A percentile compares a stretch with the other conserved stretches of the same genome.
These are phyloP conservation scores for Blastobotrys americana DNA, from an alignment of 805 yeast genomes.

Conservation along the genomic window DNA sequence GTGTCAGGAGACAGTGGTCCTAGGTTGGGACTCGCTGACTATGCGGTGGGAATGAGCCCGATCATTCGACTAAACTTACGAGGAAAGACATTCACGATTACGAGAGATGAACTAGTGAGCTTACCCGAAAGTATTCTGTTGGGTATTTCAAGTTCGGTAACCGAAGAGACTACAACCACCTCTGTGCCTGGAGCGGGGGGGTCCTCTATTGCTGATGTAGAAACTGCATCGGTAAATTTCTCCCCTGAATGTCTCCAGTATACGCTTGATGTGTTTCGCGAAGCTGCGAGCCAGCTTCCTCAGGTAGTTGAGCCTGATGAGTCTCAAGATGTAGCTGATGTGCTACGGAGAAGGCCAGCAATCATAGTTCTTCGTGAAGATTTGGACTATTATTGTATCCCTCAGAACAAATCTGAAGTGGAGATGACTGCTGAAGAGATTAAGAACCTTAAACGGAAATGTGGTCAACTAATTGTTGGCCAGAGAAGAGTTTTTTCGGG, in stretches of 20 bases:
- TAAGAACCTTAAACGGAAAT: conserved; percentile 60
- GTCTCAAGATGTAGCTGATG: conserved; percentile 15
- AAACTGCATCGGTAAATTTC: conserved; percentile 71
- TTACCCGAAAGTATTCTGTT: conserved; percentile 84
- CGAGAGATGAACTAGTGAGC: conserved; percentile 83
- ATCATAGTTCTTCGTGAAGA: conserved; percentile 91
- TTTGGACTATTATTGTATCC: conserved; percentile 85
- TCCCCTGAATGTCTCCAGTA: conserved; percentile 82
- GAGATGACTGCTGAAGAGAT: conserved; percentile 47
- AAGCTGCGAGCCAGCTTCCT: conserved; percentile 55
- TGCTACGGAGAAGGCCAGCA: conserved; percentile 45
- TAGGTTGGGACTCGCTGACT: conserved; percentile 4
- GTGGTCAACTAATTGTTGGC: conserved; percentile 56
- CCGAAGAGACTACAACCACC: conserved; percentile 50
- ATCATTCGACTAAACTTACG: conserved; percentile 70
- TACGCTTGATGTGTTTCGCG: conserved; percentile 62
- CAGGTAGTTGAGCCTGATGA: conserved; percentile 9
- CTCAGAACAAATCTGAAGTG: conserved; percentile 39
- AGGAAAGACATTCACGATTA: conserved; percentile 64
- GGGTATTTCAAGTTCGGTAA: conserved; percentile 86
- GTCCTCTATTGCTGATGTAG: conserved; percentile 70
- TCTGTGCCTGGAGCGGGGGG: conserved; percentile 37
- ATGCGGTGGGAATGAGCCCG: conserved; percentile 23
- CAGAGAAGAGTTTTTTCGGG: conserved; percentile 71
- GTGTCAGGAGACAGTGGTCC: conserved; percentile 36